Percentiles rank a stretch among this genome's conserved stretches.
These are phyloP conservation scores for Yamadazyma conglobata DNA, from an alignment of 1,139 yeast species.

Conservation along the genomic window DNA sequence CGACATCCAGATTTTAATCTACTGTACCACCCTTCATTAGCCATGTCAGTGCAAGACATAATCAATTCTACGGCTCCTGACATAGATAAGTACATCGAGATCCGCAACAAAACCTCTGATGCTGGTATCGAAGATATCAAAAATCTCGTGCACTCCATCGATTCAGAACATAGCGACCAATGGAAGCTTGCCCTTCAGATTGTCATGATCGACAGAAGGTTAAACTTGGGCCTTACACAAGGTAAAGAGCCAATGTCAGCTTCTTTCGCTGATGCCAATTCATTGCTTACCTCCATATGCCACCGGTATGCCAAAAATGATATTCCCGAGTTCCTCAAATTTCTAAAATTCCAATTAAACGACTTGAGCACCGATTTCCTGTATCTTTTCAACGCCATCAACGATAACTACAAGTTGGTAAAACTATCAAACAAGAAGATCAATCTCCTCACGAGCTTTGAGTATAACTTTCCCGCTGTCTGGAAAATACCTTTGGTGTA, in stretches of 20 bases:
- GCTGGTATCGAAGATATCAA: too few relatives aligned
- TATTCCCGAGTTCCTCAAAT: conserved; percentile 3
- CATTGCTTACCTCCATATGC: background rate
- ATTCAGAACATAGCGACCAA: too few relatives aligned
- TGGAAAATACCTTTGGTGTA: conserved; percentile 12
- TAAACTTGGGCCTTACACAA: too few relatives aligned
- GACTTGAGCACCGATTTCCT: conserved; percentile 32
- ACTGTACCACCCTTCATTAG: too few relatives aligned
- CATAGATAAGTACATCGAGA: conserved; percentile 1
- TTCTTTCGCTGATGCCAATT: conserved; percentile 1
- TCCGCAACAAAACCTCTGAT: too few relatives aligned
- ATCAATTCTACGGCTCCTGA: background rate
- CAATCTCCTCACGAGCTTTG: conserved; percentile 17
- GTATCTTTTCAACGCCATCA: conserved; percentile 18
- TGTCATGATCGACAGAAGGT: background rate
- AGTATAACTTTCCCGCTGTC: conserved; percentile 6
- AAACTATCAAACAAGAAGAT: conserved; percentile 40
- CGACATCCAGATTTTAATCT: too few relatives aligned
- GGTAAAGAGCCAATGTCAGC: background rate
- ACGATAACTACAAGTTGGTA: conserved; percentile 21
- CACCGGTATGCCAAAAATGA: background rate
- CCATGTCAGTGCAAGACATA: background rate
- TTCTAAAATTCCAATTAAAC: conserved; percentile 14
- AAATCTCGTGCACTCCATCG: too few relatives aligned
- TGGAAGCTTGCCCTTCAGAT: conserved; percentile 1